Percentiles rank a stretch among this genome's conserved stretches.
Evolutionary conservation across 306 rosid genomes (phyloP).

Genomic region (Cucumis melo): DNA sequence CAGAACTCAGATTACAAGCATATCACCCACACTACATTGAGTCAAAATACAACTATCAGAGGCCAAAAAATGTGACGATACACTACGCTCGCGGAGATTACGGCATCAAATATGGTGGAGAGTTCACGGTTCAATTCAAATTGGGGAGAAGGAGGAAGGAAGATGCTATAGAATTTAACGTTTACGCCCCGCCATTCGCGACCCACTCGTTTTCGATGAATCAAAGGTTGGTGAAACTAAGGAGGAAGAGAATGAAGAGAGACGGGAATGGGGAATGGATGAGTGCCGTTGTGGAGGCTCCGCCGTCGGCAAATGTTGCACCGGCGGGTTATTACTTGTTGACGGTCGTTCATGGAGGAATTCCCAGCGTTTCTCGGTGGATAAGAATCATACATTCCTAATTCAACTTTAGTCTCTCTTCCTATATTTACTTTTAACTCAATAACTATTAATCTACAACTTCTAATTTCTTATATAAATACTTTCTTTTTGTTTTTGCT

Average conservation of each 20-base stretch:
- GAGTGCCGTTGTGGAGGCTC: conserved; percentile 40
- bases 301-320: conserved; percentile 49
- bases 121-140: conserved; percentile 35
- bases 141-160: conserved; percentile 14
- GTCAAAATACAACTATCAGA: conserved; percentile 17
- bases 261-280: conserved; percentile 17
- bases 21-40: conserved; percentile 55
- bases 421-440: no score
- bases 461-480: no score
- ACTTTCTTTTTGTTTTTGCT: no score
- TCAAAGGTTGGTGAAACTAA: conserved; percentile 59
- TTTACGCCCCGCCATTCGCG: conserved; percentile 59
- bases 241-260: conserved; percentile 20
- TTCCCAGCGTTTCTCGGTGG: conserved; percentile 64
- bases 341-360: conserved; percentile 44
- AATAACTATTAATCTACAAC: no score
- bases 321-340: conserved; percentile 63
- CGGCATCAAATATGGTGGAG: conserved; percentile 32
- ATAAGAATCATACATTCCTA: conserved; percentile 28
- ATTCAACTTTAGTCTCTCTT: no score
- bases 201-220: conserved; percentile 68
- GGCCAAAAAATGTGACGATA: conserved; percentile 44
- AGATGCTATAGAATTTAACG: conserved; percentile 24
- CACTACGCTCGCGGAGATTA: neutral
- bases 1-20: conserved; percentile 72